These are phyloP conservation scores for Bryoerythrophyllum caledonicum DNA, from an alignment of 225 moss, liverwort and hornwort genomes.

Conservation along the genomic window DNA sequence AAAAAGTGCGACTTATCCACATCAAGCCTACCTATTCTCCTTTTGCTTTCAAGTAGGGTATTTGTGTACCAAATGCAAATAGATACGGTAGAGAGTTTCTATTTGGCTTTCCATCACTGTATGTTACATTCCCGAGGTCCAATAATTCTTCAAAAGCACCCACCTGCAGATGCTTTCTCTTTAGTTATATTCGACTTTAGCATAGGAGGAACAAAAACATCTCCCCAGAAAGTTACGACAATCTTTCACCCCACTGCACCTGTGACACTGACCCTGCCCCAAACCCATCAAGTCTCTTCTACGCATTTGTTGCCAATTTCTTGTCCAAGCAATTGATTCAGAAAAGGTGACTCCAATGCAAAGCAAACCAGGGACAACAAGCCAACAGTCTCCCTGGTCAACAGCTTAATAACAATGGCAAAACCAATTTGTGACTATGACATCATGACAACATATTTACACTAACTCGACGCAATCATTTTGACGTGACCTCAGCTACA, in stretches of 20 bases:
- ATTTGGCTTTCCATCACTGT: not conserved
- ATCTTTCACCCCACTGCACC: not conserved
- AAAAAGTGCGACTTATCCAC: too few relatives aligned
- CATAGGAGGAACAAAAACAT: not conserved
- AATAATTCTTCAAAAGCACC: slow-evolving; percentile 29
- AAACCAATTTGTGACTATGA: too few relatives aligned
- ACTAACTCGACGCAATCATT: too few relatives aligned
- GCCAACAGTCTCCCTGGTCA: too few relatives aligned
- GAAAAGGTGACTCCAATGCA: too few relatives aligned
- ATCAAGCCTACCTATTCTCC: too few relatives aligned
- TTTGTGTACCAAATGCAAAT: not conserved
- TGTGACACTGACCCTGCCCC: not conserved
- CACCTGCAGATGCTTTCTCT: slow-evolving; percentile 1
- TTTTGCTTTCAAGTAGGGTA: not conserved
- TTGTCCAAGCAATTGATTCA: too few relatives aligned
- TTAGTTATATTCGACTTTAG: too few relatives aligned
- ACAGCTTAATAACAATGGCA: too few relatives aligned
- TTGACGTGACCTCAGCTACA: too few relatives aligned
- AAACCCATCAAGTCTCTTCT: not conserved
- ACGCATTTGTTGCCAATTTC: not conserved
- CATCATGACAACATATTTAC: too few relatives aligned
- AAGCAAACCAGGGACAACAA: too few relatives aligned
- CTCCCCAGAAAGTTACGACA: not conserved
- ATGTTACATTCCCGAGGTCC: slow-evolving; percentile 19
- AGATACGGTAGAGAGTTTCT: not conserved